Conservation (phyloP, 257 asterid genomes). For the Nicotiana benthamiana region DNA sequence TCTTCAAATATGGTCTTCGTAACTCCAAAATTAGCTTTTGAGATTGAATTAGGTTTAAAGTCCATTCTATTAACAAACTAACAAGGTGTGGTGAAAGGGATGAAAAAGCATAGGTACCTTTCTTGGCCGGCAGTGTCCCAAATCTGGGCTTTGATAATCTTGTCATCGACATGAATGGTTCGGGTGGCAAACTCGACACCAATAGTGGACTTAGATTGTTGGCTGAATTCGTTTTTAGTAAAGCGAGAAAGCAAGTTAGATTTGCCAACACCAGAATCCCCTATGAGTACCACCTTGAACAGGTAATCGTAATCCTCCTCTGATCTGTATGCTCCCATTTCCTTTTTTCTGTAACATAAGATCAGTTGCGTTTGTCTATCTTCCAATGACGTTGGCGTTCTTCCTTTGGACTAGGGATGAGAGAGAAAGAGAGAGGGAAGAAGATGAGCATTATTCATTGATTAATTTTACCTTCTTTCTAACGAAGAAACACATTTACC, state of each 20-base stretch:
- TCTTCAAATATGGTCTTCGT: too few relatives aligned
- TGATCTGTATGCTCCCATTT: conserved; percentile 31
- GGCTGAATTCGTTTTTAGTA: conserved; percentile 36
- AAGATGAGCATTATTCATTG: not conserved
- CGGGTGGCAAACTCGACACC: conserved; percentile 45
- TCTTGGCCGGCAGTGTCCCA: conserved; percentile 58
- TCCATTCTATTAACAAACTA: too few relatives aligned
- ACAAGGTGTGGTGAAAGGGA: too few relatives aligned
- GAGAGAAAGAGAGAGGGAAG: not conserved
- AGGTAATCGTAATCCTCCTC: conserved; percentile 46
- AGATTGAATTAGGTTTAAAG: too few relatives aligned
- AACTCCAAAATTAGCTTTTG: too few relatives aligned
- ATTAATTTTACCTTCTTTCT: not conserved
- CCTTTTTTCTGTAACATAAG: not conserved
- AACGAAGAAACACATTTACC: not conserved
- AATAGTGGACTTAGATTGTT: conserved; percentile 35
- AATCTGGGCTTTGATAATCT: conserved; percentile 40
- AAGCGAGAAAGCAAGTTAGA: conserved; percentile 32
- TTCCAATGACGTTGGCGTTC: not conserved
- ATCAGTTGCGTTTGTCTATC: not conserved
- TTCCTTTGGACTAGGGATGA: not conserved
- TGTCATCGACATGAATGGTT: conserved; percentile 32
- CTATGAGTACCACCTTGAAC: conserved; percentile 39
- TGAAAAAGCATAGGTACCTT: conserved; percentile 15
- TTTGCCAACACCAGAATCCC: conserved; percentile 44